Evolutionary conservation across 768 basidiomycete genomes (phyloP).

Genomic region (Podaxis sp.): DNA sequence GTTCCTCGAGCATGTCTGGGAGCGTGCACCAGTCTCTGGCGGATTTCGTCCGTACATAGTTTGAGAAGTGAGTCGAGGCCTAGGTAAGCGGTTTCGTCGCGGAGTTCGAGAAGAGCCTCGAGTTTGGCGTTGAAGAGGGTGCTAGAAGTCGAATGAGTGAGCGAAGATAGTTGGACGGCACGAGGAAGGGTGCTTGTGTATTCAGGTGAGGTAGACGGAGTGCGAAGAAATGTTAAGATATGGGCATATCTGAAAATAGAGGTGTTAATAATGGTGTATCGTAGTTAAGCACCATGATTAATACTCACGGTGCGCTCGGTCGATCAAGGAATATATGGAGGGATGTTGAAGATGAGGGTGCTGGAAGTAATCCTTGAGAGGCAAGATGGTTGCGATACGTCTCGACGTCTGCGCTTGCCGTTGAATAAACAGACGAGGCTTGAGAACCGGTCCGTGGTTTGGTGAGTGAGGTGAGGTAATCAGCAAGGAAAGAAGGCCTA

Average conservation of each 20-base stretch:
- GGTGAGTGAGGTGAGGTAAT: constrained; percentile 48
- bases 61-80: constrained; percentile 61
- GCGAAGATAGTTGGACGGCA: constrained; percentile 47
- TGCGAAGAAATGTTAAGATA: constrained; percentile 70
- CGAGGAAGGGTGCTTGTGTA: constrained; percentile 57
- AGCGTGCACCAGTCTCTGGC: constrained; percentile 37
- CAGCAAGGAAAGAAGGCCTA: constrained; percentile 63
- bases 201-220: constrained; percentile 43
- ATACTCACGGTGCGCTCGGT: constrained; percentile 72
- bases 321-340: constrained; percentile 80
- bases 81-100: constrained; percentile 79
- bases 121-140: constrained; percentile 36
- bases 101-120: constrained; percentile 69
- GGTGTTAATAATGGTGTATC: background rate
- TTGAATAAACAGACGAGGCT: constrained; percentile 57
- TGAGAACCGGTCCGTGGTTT: constrained; percentile 35
- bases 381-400: constrained; percentile 63
- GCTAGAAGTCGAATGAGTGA: constrained; percentile 25
- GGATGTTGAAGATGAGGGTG: constrained; percentile 33
- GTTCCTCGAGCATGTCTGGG: constrained; percentile 41
- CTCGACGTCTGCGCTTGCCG: constrained; percentile 48
- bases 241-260: constrained; percentile 56
- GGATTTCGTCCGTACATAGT: constrained; percentile 69
- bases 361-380: constrained; percentile 53
- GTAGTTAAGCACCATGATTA: background rate